Base-by-base conservation (phyloP, 768 basidiomycete genomes). In the Lentinula aciculospora region DNA sequence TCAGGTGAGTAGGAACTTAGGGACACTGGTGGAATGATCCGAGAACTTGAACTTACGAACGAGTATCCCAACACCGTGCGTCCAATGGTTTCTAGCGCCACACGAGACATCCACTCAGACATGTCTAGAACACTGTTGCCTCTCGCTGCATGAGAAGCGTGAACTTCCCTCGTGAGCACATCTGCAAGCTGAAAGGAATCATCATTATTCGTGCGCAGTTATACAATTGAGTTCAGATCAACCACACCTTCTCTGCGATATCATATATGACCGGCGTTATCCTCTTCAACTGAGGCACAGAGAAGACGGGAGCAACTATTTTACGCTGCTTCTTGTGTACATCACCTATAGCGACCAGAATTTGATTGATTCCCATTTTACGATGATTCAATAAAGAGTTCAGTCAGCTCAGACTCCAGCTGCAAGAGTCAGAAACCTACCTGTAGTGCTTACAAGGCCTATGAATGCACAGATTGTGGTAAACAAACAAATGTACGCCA, bases 271-370 rank as follows among this genome's bases (percentile, higher is more conserved):
- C 64, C 7, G 80, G 78, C 2, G 76, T 70, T 58, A 81, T 61
- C 19, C 71, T 66, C 19, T 76, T 75, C 32, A 83, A 67, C 49
- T 80, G 77, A 4, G 74, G 67, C 4, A 71, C 68, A 1, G 77
- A 76, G 62, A 83, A 82, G 8, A 80, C 71, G 2, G 79, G 75
- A 48, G 67, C 73, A 42, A 81, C 74, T 37, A 80, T 68, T 63
- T 80, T 80, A 19, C 81, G 70, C 63, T 82, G 80, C 25, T 69
- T 69, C 64, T 73, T 74, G 62, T 82, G 81, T 62, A 74, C 63
- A 62, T 72, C 67, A 58, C 81, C 74, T 72, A 47, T 27, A n/a
- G n/a, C n/a, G n/a, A n/a, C n/a, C 53, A 53, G 55, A 44, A 46
- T 37, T 28, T 13, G 25, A 27, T 28, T 13, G 25, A 27, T 50